A percentile compares a stretch with the other conserved stretches of the same genome.
These are phyloP conservation scores for Leucogyrophana mollusca DNA, from an alignment of 768 basidiomycete species.

Conservation along the genomic window DNA sequence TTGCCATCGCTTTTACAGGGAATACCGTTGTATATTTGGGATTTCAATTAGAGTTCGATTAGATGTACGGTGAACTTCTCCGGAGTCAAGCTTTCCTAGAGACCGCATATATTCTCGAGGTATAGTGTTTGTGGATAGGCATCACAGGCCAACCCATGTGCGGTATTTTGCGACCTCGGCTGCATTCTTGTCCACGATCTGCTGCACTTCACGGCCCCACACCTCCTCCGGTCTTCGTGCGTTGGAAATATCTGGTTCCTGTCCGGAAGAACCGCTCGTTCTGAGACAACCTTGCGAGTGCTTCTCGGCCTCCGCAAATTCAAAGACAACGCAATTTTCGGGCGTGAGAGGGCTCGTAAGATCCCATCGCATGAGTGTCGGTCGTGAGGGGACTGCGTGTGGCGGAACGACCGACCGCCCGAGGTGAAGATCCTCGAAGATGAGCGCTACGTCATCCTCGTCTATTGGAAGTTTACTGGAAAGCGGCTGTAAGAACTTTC, in stretches of 20 bases:
- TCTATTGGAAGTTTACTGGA: constrained; percentile 72
- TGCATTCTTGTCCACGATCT: constrained; percentile 54
- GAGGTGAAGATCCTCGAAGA: constrained; percentile 87
- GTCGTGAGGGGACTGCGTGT: constrained; percentile 66
- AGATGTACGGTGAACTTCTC: no score
- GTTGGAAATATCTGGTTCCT: constrained; percentile 4
- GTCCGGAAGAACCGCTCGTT: constrained; percentile 2
- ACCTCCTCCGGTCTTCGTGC: constrained; percentile 46
- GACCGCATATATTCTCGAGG: no score
- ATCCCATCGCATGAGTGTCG: constrained; percentile 84
- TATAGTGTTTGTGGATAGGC: no score
- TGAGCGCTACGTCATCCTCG: constrained; percentile 77
- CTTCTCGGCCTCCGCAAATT: constrained; percentile 66
- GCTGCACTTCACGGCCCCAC: constrained; percentile 68
- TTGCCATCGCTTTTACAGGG: no score
- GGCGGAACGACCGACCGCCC: constrained; percentile 81
- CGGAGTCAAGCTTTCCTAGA: no score
- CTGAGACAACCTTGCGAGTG: constrained; percentile 52
- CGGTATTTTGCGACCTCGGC: constrained; percentile 57
- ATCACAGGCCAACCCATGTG: constrained; percentile 45
- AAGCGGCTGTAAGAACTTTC: not conserved
- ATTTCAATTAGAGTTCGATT: no score
- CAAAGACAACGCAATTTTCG: constrained; percentile 89
- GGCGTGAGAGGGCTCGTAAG: constrained; percentile 54
- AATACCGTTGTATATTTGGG: no score